Percentiles rank a stretch among this genome's conserved stretches.
Conservation (phyloP, 352 stramenopile genomes). For the Saprolegnia parasitica region DNA sequence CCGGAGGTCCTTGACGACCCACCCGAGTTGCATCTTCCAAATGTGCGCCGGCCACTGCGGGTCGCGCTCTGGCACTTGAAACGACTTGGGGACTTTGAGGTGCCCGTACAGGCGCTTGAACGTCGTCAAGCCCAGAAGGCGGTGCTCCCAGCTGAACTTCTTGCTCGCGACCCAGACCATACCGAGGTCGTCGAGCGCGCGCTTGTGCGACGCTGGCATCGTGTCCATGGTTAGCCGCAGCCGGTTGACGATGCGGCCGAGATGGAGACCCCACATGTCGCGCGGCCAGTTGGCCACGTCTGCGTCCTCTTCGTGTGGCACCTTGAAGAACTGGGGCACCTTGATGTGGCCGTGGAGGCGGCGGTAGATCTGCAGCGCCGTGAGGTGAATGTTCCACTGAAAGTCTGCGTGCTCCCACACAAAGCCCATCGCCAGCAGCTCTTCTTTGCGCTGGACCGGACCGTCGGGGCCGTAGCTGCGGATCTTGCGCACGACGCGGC, state of each 20-base stretch:
- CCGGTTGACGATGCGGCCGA: neutral
- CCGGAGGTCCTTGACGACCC: conserved; percentile 7
- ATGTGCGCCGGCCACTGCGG: conserved; percentile 12
- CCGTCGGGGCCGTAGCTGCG: conserved; percentile 31
- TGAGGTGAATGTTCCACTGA: conserved; percentile 22
- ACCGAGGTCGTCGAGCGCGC: conserved; percentile 2
- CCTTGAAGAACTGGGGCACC: conserved; percentile 7
- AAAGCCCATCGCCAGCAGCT: conserved; percentile 11
- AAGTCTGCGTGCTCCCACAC: conserved; percentile 40
- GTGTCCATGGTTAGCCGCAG: neutral
- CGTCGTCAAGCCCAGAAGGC: neutral
- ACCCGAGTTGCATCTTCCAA: conserved; percentile 6
- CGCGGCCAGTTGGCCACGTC: neutral
- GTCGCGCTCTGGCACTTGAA: conserved; percentile 32
- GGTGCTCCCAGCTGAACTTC: neutral
- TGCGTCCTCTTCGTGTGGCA: conserved; percentile 42
- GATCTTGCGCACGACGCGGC: conserved; percentile 50
- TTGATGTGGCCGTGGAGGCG: neutral
- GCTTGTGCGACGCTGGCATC: neutral
- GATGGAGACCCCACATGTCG: neutral
- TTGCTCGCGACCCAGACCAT: neutral
- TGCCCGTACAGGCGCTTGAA: conserved; percentile 32
- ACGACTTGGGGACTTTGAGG: conserved; percentile 30
- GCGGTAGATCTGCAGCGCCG: neutral
- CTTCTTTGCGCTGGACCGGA: conserved; percentile 34